phyloP scores from a whole-genome alignment of 768 basidiomycete species.

The Cystobasidium tubakii region DNA sequence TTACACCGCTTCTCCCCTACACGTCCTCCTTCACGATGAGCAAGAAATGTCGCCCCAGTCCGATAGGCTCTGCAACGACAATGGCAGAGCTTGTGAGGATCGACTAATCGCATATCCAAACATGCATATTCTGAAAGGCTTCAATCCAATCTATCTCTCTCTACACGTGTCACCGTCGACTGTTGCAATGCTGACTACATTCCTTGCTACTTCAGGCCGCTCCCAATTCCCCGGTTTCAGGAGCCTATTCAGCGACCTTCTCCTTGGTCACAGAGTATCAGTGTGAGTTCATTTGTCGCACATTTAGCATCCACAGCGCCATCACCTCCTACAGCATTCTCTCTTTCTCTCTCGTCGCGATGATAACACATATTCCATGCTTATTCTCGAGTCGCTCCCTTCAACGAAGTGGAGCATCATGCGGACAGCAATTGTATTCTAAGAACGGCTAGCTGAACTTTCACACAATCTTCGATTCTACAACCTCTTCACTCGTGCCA shows the following conservation, averaged over 20 bases:
- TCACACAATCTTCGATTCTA: background rate
- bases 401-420: background rate
- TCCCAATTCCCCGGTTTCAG: too few relatives aligned
- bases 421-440: conserved; percentile 34
- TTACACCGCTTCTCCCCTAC: background rate
- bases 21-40: conserved; percentile 39
- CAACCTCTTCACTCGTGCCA: background rate
- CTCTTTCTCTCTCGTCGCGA: background rate
- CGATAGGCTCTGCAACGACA: conserved; percentile 34
- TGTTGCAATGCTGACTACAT: too few relatives aligned
- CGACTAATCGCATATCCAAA: conserved; percentile 35
- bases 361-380: conserved; percentile 37
- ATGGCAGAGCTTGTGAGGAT: conserved; percentile 30
- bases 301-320: too few relatives aligned
- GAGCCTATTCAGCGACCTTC: too few relatives aligned
- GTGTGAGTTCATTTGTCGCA: too few relatives aligned
- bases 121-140: conserved; percentile 8
- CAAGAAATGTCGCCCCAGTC: conserved; percentile 47
- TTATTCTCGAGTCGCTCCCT: conserved; percentile 26
- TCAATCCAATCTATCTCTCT: background rate
- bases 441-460: conserved; percentile 36
- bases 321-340: too few relatives aligned
- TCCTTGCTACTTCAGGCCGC: too few relatives aligned
- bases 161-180: too few relatives aligned
- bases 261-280: too few relatives aligned